A percentile compares a stretch with the other conserved stretches of the same genome.
phyloP scores from a whole-genome alignment of 345 rosid genomes.

The Salix exigua region DNA sequence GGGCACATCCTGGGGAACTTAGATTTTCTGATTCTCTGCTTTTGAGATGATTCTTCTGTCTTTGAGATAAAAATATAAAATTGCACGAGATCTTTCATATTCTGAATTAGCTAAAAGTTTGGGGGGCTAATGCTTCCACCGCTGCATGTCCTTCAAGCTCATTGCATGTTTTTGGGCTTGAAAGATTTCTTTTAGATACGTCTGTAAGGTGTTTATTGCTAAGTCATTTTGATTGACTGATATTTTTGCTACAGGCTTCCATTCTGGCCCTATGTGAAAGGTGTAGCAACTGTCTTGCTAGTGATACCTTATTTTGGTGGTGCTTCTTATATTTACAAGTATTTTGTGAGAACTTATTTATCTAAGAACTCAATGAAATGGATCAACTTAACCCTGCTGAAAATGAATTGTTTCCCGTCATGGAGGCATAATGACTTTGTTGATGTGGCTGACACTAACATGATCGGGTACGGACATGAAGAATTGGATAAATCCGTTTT shows the following conservation, averaged over 20 bases:
- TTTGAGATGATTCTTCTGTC: too few relatives aligned
- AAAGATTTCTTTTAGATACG: neutral
- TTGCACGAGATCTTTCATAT: too few relatives aligned
- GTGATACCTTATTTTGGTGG: constrained; percentile 32
- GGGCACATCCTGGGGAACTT: too few relatives aligned
- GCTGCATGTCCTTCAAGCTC: neutral
- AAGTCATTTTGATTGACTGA: neutral
- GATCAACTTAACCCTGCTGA: constrained; percentile 5
- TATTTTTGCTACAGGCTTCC: constrained; percentile 28
- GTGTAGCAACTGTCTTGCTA: constrained; percentile 25
- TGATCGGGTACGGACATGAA: constrained; percentile 1
- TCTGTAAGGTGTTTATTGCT: neutral
- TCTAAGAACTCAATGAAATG: constrained; percentile 4
- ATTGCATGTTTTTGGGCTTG: neutral
- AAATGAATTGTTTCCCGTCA: neutral
- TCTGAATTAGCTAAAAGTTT: too few relatives aligned
- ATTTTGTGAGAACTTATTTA: constrained; percentile 16
- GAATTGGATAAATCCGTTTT: constrained; percentile 8
- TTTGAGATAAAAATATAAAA: too few relatives aligned
- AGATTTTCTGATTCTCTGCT: too few relatives aligned
- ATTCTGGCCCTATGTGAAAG: constrained; percentile 36
- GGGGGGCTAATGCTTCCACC: too few relatives aligned
- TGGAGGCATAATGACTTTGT: neutral
- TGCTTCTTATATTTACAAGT: constrained; percentile 30
- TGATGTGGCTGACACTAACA: neutral